Percentiles rank a stretch among this genome's conserved stretches.
phyloP scores from a whole-genome alignment of 2,329 filamentous ascomycete species.

The Claviceps quebecensis region DNA sequence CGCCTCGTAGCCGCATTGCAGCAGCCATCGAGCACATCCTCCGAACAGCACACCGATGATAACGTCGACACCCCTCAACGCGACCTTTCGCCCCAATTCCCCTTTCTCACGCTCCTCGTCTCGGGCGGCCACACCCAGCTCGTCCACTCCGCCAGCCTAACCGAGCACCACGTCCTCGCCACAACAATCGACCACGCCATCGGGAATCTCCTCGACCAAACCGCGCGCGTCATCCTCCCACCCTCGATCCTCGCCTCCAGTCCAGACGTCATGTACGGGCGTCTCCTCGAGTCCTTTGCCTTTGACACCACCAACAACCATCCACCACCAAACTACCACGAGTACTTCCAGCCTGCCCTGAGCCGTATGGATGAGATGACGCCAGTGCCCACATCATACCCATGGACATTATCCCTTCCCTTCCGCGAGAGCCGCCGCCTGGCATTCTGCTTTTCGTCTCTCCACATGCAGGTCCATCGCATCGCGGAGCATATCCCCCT shows the following conservation, averaged over 20 bases:
- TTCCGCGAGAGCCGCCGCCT: conserved; percentile 43
- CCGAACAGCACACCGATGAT: conserved; percentile 4
- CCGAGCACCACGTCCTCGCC: conserved; percentile 59
- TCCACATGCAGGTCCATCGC: conserved; percentile 39
- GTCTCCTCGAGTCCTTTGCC: conserved; percentile 64
- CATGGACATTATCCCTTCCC: conserved; percentile 58
- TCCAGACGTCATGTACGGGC: conserved; percentile 64
- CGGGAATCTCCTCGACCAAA: conserved; percentile 82
- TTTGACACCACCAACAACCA: conserved; percentile 34
- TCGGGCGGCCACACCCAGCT: conserved; percentile 89
- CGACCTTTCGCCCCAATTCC: conserved; percentile 38
- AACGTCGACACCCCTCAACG: conserved; percentile 24
- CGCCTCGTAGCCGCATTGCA: conserved; percentile 53
- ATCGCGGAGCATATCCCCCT: conserved; percentile 26
- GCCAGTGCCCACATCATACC: conserved; percentile 23
- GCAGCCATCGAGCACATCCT: not conserved
- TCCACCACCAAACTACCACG: conserved; percentile 13
- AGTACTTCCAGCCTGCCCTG: conserved; percentile 42
- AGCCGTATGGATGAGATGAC: conserved; percentile 44
- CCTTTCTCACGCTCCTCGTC: conserved; percentile 77
- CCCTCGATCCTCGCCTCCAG: conserved; percentile 35
- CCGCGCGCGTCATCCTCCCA: conserved; percentile 64
- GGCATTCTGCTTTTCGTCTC: conserved; percentile 59
- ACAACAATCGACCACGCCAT: conserved; percentile 69
- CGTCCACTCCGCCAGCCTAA: conserved; percentile 55